phyloP scores from a whole-genome alignment of 257 asterid species.

The Solanum dulcamara region DNA sequence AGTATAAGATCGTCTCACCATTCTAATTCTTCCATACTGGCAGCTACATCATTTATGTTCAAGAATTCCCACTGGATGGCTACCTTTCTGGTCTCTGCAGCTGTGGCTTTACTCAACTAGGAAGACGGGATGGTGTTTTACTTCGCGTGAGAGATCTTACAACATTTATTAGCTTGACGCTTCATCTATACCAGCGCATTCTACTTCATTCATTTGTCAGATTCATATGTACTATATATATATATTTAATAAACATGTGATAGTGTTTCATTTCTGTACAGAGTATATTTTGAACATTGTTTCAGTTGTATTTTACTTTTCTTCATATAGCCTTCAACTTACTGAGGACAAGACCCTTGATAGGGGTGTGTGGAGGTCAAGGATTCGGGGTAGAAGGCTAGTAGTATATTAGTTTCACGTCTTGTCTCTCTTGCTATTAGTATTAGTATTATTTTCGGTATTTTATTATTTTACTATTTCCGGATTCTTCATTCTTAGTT shows the following conservation, averaged over 20 bases:
- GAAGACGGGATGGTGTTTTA: neutral
- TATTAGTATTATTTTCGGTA: neutral
- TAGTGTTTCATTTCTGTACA: neutral
- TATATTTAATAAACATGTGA: neutral
- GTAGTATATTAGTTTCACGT: neutral
- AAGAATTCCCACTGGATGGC: slow-evolving; percentile 38
- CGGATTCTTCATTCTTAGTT: neutral
- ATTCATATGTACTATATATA: neutral
- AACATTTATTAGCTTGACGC: neutral
- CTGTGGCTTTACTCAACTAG: slow-evolving; percentile 20
- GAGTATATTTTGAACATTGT: neutral
- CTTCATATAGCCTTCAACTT: neutral
- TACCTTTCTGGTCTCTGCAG: slow-evolving; percentile 17
- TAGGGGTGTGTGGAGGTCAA: neutral
- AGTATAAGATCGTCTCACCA: neutral
- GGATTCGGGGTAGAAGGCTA: neutral
- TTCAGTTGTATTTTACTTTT: neutral
- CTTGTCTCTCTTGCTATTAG: neutral
- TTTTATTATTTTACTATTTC: neutral
- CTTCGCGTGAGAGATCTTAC: neutral
- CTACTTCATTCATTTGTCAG: neutral
- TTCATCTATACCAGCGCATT: neutral
- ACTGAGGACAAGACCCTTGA: too few species aligned
- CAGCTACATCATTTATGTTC: slow-evolving; percentile 32
- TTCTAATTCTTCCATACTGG: neutral